Percentiles rank a stretch among this genome's conserved stretches.
Conservation (phyloP, 2,329 filamentous ascomycete species). For the Phialophora macrospora region DNA sequence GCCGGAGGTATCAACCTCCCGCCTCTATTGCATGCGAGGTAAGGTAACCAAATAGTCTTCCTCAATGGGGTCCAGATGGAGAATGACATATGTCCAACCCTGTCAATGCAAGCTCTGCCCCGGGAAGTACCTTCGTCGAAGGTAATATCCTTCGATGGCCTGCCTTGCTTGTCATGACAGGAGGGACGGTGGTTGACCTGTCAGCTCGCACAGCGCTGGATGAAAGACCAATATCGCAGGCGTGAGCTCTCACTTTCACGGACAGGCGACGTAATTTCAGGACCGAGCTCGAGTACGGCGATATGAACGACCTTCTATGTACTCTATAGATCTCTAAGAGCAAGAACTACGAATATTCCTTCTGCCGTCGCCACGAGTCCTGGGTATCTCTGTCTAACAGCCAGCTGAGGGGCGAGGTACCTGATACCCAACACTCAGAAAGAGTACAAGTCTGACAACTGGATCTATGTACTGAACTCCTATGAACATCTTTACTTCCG, state of each 20-base stretch:
- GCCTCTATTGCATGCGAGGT: slow-evolving; percentile 13
- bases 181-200: slow-evolving; percentile 30
- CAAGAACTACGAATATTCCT: no score
- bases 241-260: not conserved
- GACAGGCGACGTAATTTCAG: not conserved
- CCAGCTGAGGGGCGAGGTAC: no score
- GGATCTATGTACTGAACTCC: no score
- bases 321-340: no score
- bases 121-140: slow-evolving; percentile 95
- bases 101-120: slow-evolving; percentile 90
- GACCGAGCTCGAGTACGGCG: not conserved
- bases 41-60: slow-evolving; percentile 28
- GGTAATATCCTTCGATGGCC: slow-evolving; percentile 73
- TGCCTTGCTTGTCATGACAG: slow-evolving; percentile 24
- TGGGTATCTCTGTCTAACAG: no score
- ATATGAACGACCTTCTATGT: not conserved
- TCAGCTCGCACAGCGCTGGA: slow-evolving; percentile 2
- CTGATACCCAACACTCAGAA: no score
- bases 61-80: slow-evolving; percentile 25
- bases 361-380: no score
- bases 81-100: slow-evolving; percentile 57
- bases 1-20: slow-evolving; percentile 51
- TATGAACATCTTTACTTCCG: no score
- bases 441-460: no score
- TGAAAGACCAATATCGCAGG: not conserved